Evolutionary conservation across 2,329 filamentous ascomycete genomes (phyloP).

Genomic region (Fusarium sp.): DNA sequence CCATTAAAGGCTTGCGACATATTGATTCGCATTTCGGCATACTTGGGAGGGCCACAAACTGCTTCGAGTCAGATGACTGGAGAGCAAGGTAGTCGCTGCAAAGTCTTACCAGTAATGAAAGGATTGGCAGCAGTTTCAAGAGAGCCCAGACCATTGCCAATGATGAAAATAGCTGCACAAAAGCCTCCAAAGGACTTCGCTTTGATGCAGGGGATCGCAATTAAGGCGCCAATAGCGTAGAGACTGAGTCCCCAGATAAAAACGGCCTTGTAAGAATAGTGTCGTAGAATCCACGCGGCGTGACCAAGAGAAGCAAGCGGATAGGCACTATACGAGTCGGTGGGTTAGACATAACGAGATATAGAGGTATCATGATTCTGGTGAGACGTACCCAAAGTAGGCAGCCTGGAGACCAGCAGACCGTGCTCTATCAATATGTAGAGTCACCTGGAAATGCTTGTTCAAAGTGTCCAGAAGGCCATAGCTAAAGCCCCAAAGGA

Average conservation of each 20-base stretch:
- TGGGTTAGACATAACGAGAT: slow-evolving; percentile 18
- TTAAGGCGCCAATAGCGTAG: slow-evolving; percentile 70
- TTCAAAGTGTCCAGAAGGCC: slow-evolving; percentile 63
- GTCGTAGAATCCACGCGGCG: slow-evolving; percentile 73
- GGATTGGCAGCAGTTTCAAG: slow-evolving; percentile 84
- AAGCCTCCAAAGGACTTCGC: slow-evolving; percentile 79
- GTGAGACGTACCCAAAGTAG: slow-evolving; percentile 66
- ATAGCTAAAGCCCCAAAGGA: slow-evolving; percentile 62
- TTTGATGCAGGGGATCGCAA: slow-evolving; percentile 68
- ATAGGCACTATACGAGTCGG: slow-evolving; percentile 62
- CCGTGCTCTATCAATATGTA: slow-evolving; percentile 58
- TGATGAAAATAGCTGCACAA: slow-evolving; percentile 78
- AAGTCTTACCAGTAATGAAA: slow-evolving; percentile 67
- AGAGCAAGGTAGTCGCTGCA: rapidly evolving
- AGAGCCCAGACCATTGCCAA: slow-evolving; percentile 78
- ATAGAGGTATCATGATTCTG: slow-evolving; percentile 25
- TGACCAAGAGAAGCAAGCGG: slow-evolving; percentile 76
- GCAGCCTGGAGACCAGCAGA: slow-evolving; percentile 63
- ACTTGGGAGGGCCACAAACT: slow-evolving; percentile 72
- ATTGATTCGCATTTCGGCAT: slow-evolving; percentile 80
- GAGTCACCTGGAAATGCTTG: slow-evolving; percentile 61
- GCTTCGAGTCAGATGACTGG: neutral
- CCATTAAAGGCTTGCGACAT: slow-evolving; percentile 83
- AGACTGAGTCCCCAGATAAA: slow-evolving; percentile 77
- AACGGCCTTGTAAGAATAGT: slow-evolving; percentile 74